phyloP scores from a whole-genome alignment of 2,329 filamentous ascomycete species.

The Fusarium piperis region DNA sequence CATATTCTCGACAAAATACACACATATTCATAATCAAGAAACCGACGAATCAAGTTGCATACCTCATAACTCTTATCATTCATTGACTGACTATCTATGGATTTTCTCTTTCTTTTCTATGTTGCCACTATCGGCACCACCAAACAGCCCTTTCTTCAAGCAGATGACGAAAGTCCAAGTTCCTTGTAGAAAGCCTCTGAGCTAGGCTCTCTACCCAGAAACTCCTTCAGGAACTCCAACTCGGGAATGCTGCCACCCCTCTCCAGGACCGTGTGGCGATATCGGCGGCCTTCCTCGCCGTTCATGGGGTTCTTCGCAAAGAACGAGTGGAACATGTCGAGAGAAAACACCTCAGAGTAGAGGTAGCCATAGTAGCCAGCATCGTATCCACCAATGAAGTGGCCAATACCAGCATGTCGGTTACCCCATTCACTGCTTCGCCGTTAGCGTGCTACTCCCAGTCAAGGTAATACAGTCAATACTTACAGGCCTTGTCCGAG shows the following conservation, averaged over 20 bases:
- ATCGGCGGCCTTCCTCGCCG: slow-evolving; percentile 75
- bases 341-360: slow-evolving; percentile 81
- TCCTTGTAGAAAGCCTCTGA: slow-evolving; percentile 84
- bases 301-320: slow-evolving; percentile 86
- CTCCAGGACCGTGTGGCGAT: slow-evolving; percentile 81
- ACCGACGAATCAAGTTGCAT: background rate
- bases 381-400: slow-evolving; percentile 86
- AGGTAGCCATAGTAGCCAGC: slow-evolving; percentile 84
- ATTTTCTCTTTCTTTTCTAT: slow-evolving; percentile 15
- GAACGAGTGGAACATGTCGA: slow-evolving; percentile 86
- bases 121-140: background rate
- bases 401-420: slow-evolving; percentile 82
- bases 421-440: slow-evolving; percentile 72
- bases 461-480: background rate
- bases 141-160: slow-evolving; percentile 11
- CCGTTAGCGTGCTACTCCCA: slow-evolving; percentile 40
- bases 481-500: slow-evolving; percentile 66
- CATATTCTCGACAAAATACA: background rate
- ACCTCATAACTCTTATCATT: background rate
- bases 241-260: slow-evolving; percentile 82
- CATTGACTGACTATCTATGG: background rate
- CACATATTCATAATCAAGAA: slow-evolving; percentile 1
- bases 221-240: slow-evolving; percentile 82
- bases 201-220: slow-evolving; percentile 79
- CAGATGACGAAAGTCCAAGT: slow-evolving; percentile 60